Conservation (phyloP, 345 rosid species). For the Aquilaria sinensis region DNA sequence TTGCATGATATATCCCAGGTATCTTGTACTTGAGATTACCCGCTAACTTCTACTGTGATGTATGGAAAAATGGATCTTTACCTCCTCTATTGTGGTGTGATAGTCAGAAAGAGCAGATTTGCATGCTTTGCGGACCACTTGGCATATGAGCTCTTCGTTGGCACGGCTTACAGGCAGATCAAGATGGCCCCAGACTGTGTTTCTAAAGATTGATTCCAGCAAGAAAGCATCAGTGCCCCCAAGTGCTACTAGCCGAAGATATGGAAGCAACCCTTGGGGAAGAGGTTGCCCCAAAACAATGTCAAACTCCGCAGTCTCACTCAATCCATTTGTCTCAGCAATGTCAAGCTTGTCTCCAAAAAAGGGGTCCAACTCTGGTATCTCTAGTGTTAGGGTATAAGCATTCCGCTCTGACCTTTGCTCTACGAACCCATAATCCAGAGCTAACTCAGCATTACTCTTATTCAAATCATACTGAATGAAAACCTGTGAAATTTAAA, state of each 20-base stretch:
- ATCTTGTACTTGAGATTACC: too few relatives aligned
- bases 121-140: conserved; percentile 73
- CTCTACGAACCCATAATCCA: conserved; percentile 90
- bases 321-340: conserved; percentile 72
- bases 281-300: conserved; percentile 56
- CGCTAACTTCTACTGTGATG: background rate
- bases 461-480: conserved; percentile 79
- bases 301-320: conserved; percentile 69
- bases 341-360: conserved; percentile 76
- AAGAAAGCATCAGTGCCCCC: conserved; percentile 80
- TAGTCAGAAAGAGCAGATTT: conserved; percentile 77
- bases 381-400: conserved; percentile 68
- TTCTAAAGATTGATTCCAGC: conserved; percentile 77
- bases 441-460: conserved; percentile 87
- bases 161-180: conserved; percentile 72
- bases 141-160: conserved; percentile 87
- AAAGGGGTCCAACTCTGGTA: conserved; percentile 67
- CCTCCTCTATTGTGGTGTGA: conserved; percentile 78
- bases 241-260: conserved; percentile 72
- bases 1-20: too few relatives aligned
- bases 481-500: conserved; percentile 44
- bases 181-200: conserved; percentile 86
- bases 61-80: conserved; percentile 14
- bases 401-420: conserved; percentile 55
- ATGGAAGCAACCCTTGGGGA: conserved; percentile 76